Percentiles rank a stretch among this genome's conserved stretches.
Evolutionary conservation across 2,329 filamentous ascomycete species (phyloP).

Genomic region (Xylaria sp.): DNA sequence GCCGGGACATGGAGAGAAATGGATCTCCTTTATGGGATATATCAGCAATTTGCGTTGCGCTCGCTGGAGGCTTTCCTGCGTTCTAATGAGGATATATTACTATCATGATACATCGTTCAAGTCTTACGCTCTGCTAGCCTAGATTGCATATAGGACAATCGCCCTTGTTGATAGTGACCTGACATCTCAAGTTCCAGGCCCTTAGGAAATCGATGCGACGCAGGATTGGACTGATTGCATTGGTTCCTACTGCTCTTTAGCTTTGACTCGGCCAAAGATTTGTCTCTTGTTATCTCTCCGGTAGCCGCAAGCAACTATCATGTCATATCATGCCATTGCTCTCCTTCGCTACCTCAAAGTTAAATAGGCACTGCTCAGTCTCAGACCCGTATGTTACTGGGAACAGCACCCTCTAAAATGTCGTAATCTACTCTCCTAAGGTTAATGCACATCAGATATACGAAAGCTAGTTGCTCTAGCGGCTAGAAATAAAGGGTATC

Average conservation of each 20-base stretch:
- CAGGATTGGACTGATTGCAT: not conserved
- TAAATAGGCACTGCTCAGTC: too few relatives aligned
- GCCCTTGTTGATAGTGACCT: not conserved
- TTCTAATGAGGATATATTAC: not conserved
- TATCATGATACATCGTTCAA: not conserved
- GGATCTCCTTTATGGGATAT: slow-evolving; percentile 24
- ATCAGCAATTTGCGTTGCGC: slow-evolving; percentile 24
- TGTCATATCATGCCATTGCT: too few relatives aligned
- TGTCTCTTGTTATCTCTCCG: too few relatives aligned
- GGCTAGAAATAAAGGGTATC: too few relatives aligned
- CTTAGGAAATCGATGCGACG: not conserved
- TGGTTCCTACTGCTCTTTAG: not conserved
- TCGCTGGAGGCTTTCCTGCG: not conserved
- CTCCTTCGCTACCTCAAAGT: too few relatives aligned
- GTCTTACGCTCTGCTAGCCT: not conserved
- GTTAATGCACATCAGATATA: too few relatives aligned
- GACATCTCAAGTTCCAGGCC: not conserved
- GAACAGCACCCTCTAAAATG: too few relatives aligned
- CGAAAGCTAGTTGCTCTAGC: too few relatives aligned
- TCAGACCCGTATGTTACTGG: too few relatives aligned
- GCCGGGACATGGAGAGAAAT: slow-evolving; percentile 6
- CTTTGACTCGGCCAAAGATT: too few relatives aligned
- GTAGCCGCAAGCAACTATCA: not conserved
- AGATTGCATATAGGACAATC: not conserved
- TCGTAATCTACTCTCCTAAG: too few relatives aligned